phyloP scores from a whole-genome alignment of 2,329 filamentous ascomycete genomes.

The Aureobasidium pullulans region DNA sequence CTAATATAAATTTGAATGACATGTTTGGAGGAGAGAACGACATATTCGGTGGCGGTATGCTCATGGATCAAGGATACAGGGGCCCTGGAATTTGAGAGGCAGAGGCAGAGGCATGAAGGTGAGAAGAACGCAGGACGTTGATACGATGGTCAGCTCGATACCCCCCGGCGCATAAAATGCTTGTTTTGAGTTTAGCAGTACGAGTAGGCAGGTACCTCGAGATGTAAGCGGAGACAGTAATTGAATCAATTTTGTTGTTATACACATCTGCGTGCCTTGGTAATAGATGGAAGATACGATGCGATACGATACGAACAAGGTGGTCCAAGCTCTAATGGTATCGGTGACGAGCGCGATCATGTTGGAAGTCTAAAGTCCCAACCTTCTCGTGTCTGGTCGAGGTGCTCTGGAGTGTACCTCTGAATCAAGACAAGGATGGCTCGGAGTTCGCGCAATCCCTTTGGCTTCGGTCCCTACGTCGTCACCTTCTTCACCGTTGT shows the following conservation, averaged over 20 bases:
- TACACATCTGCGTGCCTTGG: not conserved
- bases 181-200: not conserved
- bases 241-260: not conserved
- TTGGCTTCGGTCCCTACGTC: constrained; percentile 72
- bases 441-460: constrained; percentile 29
- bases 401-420: not conserved
- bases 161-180: not conserved
- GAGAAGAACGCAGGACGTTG: not conserved
- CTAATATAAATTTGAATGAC: constrained; percentile 31
- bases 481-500: constrained; percentile 73
- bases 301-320: not conserved
- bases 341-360: not conserved
- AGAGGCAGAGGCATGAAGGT: not conserved
- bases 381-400: not conserved
- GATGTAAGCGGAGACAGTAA: not conserved
- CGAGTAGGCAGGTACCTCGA: not conserved
- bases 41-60: constrained; percentile 23
- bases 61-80: constrained; percentile 17
- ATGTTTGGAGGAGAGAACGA: constrained; percentile 31
- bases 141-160: constrained; percentile 5
- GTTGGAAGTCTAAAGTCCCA: not conserved
- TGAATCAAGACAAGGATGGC: constrained; percentile 7
- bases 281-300: not conserved
- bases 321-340: not conserved
- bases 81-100: not conserved